These are phyloP conservation scores for Aspergillus uvarum DNA, from an alignment of 2,329 filamentous ascomycete genomes.

Conservation along the genomic window DNA sequence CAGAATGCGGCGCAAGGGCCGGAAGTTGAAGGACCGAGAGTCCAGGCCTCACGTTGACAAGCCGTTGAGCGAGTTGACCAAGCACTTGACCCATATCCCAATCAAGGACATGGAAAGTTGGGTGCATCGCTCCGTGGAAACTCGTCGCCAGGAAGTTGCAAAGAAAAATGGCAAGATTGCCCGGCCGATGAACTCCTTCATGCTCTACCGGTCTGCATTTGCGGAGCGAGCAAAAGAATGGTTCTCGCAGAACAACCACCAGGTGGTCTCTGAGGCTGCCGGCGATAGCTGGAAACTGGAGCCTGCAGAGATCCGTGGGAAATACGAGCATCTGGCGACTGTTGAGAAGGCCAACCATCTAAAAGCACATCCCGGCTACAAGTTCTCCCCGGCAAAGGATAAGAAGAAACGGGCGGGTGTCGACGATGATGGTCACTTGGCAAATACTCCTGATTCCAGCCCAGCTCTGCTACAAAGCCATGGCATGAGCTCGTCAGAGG, in stretches of 20 bases:
- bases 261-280: slow-evolving; percentile 84
- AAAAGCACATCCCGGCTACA: slow-evolving; percentile 84
- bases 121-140: slow-evolving; percentile 69
- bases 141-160: slow-evolving; percentile 66
- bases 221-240: slow-evolving; percentile 81
- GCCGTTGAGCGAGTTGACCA: slow-evolving; percentile 31
- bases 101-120: slow-evolving; percentile 77
- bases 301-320: slow-evolving; percentile 66
- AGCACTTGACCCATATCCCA: slow-evolving; percentile 50
- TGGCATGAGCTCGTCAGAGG: slow-evolving; percentile 28
- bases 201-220: slow-evolving; percentile 93
- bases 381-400: slow-evolving; percentile 68
- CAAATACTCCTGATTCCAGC: slow-evolving; percentile 19
- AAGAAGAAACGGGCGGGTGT: slow-evolving; percentile 62
- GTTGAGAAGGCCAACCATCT: slow-evolving; percentile 83
- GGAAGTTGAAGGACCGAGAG: slow-evolving; percentile 11
- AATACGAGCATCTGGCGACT: slow-evolving; percentile 76
- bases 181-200: slow-evolving; percentile 95
- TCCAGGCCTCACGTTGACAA: slow-evolving; percentile 14
- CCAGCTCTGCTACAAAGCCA: slow-evolving; percentile 24
- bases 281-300: slow-evolving; percentile 85
- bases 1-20: slow-evolving; percentile 14
- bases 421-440: slow-evolving; percentile 33
- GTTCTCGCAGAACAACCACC: slow-evolving; percentile 86
- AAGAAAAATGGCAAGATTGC: slow-evolving; percentile 77